Base-by-base conservation (phyloP, 2,329 filamentous ascomycete genomes). In the Fusarium xylarioides region DNA sequence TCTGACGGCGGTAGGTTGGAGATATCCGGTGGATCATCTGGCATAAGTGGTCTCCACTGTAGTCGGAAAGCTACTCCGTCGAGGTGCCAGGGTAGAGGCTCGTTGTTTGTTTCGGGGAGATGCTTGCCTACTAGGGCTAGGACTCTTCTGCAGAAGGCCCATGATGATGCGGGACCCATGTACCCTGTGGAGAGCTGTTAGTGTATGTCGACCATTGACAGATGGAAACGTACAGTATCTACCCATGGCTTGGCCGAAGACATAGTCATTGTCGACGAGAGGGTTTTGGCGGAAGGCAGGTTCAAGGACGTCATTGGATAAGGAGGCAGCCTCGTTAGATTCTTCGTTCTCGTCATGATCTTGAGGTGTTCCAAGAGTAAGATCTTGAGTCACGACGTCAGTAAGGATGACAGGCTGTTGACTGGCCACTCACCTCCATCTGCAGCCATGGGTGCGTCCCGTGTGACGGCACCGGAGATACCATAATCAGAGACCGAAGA, bases 101-200 rank as follows among this genome's bases (percentile, higher is more conserved):
- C 69, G 16, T 70, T 74, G 4, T 69, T 76, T 14, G 71, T 43
- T 42, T 78, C 71, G 7, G 76, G 73, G 7, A 78, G 73, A 38
- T 77, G 71, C 35, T 76, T 78, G 32, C 76, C 76, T 4, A 78
- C 57, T 1, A 78, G 37, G 7, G 76, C 68, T 8, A 78, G 21
- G 15, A 78, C 76, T 26, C 76, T 64, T 30, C 76, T 68, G 21
- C 76, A 78, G 19, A 77, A 78, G 0, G 76, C 73, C 76, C 76
- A 78, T 7, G 76, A 78, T 2, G 76, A 78, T 2, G 74, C 70
- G 4, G 76, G 76, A 2, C 76, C 76, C 76, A 78, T 78, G 16
- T 78, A 78, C 76, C 76, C 76, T 78, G 9, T 30, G 4, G 11
- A 2, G 3, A 18, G 2, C 9, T 8, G 23, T 53, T 3, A 57